A percentile compares a stretch with the other conserved stretches of the same genome.
phyloP scores from a whole-genome alignment of 768 basidiomycete species.

The Hygrocybe coccinea region DNA sequence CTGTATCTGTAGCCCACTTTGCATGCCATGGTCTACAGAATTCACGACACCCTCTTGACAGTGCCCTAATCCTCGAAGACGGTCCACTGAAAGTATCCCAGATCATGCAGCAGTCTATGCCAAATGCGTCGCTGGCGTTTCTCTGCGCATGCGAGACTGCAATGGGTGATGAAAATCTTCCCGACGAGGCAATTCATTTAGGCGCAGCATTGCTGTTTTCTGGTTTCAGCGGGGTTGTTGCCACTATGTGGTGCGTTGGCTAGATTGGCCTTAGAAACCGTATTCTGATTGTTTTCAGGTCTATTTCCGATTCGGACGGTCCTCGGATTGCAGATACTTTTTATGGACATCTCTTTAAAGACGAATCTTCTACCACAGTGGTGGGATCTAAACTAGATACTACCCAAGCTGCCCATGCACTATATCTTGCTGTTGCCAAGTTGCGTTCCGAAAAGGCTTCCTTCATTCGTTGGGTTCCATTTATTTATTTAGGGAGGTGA shows the following conservation, averaged over 20 bases:
- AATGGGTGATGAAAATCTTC: conserved; percentile 23
- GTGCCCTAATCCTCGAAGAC: conserved; percentile 20
- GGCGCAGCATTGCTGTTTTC: conserved; percentile 38
- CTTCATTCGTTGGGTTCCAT: conserved; percentile 20
- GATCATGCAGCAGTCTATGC: conserved; percentile 21
- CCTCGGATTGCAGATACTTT: conserved; percentile 28
- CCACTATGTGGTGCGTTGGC: conserved; percentile 37
- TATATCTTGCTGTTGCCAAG: conserved; percentile 20
- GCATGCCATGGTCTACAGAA: conserved; percentile 38
- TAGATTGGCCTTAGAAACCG: not conserved
- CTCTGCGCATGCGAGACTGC: conserved; percentile 46
- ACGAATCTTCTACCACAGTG: conserved; percentile 1
- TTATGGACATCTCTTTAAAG: conserved; percentile 25
- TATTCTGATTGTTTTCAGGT: not conserved
- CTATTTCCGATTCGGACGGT: conserved; percentile 34
- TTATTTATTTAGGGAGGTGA: conserved; percentile 21
- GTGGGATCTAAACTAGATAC: not conserved
- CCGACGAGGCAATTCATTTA: conserved; percentile 34
- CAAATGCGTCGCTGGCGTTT: conserved; percentile 34
- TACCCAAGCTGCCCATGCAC: conserved; percentile 19
- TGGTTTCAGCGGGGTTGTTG: conserved; percentile 32
- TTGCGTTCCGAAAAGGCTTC: conserved; percentile 11
- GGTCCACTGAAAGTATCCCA: conserved; percentile 18
- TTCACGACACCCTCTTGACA: conserved; percentile 20
- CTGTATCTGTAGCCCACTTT: conserved; percentile 26